Conservation (phyloP, 345 rosid species). For the Eutrema japonicum region DNA sequence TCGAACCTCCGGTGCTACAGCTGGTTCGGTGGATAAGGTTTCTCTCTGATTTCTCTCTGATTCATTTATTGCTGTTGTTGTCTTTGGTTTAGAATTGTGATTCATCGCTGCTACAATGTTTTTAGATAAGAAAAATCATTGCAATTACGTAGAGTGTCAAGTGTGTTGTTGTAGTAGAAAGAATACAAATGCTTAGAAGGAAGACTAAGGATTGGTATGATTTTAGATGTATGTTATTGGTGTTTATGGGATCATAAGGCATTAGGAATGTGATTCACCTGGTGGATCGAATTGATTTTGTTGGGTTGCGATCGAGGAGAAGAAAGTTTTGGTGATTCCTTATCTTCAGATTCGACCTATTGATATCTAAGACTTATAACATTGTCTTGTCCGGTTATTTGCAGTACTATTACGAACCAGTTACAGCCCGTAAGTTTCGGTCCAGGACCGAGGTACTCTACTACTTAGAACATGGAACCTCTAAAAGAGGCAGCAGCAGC, state of each 20-base stretch:
- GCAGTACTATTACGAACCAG: conserved; percentile 52
- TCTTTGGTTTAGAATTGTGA: neutral
- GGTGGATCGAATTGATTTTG: neutral
- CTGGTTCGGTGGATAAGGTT: conserved; percentile 81
- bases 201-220: neutral
- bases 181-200: neutral
- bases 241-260: neutral
- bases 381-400: neutral
- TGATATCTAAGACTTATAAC: neutral
- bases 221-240: conserved; percentile 4
- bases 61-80: conserved; percentile 14
- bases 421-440: conserved; percentile 46
- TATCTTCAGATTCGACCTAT: neutral
- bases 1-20: conserved; percentile 72
- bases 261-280: neutral
- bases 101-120: conserved; percentile 7
- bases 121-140: neutral
- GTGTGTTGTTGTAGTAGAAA: neutral
- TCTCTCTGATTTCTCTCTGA: neutral
- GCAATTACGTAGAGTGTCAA: neutral
- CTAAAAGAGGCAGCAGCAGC: conserved; percentile 8
- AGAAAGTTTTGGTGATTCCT: neutral
- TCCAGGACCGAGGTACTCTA: conserved; percentile 47
- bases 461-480: conserved; percentile 45
- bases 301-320: neutral